Percentiles rank a stretch among this genome's conserved stretches.
Conservation (phyloP, 805 yeast genomes). For the Torulaspora quercuum region DNA sequence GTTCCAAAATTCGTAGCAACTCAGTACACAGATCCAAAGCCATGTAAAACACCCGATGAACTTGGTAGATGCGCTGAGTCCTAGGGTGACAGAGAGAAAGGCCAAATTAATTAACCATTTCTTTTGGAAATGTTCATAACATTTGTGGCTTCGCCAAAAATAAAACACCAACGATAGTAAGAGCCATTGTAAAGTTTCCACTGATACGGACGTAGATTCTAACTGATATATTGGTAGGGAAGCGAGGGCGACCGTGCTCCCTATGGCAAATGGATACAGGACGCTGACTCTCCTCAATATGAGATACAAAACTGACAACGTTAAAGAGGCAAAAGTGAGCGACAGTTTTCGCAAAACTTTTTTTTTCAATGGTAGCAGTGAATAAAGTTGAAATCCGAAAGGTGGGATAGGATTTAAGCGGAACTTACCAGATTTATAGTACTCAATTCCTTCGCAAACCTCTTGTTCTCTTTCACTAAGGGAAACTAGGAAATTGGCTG, state of each 20-base stretch:
- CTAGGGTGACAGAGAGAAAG: constrained; percentile 52
- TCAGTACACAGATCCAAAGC: constrained; percentile 55
- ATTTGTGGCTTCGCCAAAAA: constrained; percentile 49
- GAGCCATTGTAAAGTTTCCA: constrained; percentile 45
- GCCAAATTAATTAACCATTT: constrained; percentile 53
- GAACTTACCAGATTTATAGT: constrained; percentile 19
- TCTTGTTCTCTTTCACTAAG: constrained; percentile 15
- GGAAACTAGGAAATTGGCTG: background rate
- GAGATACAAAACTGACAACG: constrained; percentile 21
- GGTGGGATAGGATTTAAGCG: constrained; percentile 22
- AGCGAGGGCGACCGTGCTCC: constrained; percentile 30
- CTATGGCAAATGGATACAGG: constrained; percentile 42
- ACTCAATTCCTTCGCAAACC: constrained; percentile 10
- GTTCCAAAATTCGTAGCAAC: constrained; percentile 58
- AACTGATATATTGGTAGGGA: constrained; percentile 20
- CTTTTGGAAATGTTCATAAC: constrained; percentile 42
- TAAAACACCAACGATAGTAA: constrained; percentile 48
- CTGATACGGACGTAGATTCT: constrained; percentile 16
- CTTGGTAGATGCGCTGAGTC: constrained; percentile 57
- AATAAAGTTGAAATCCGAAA: constrained; percentile 26
- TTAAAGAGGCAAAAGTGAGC: constrained; percentile 14
- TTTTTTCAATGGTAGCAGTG: constrained; percentile 11
- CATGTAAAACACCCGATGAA: constrained; percentile 68
- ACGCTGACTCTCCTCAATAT: constrained; percentile 32
- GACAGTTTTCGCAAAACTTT: constrained; percentile 16